Evolutionary conservation across 495 filamentous ascomycete genomes (phyloP).

Genomic region (Penicillium arizonense): DNA sequence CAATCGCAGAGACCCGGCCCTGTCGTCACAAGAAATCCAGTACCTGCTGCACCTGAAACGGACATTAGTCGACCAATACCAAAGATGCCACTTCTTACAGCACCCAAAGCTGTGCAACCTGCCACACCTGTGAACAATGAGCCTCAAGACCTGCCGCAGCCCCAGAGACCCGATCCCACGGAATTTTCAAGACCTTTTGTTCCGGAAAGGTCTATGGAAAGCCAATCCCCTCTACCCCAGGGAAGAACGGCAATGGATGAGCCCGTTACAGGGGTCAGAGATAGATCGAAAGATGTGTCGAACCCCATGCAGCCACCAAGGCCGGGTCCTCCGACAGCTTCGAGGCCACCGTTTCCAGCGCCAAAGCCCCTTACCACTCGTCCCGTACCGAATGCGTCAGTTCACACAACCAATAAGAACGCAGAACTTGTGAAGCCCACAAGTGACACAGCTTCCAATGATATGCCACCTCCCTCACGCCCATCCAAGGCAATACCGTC

Average conservation of each 20-base stretch:
- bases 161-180: no score
- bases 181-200: no score
- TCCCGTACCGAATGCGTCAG: background rate
- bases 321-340: background rate
- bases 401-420: background rate
- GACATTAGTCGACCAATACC: background rate
- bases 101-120: background rate
- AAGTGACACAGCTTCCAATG: background rate
- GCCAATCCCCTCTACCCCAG: no score
- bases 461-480: slow-evolving; percentile 3
- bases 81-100: background rate
- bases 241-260: no score
- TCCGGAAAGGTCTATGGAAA: no score
- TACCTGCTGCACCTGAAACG: background rate
- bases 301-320: background rate
- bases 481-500: background rate
- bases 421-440: background rate
- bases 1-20: background rate
- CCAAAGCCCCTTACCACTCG: background rate
- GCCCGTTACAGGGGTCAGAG: background rate
- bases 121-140: background rate
- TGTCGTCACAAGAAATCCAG: background rate
- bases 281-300: background rate
- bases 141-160: no score
- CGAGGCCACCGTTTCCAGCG: background rate